These are phyloP conservation scores for Osmanthus fragrans DNA, from an alignment of 257 asterid species.

Conservation along the genomic window DNA sequence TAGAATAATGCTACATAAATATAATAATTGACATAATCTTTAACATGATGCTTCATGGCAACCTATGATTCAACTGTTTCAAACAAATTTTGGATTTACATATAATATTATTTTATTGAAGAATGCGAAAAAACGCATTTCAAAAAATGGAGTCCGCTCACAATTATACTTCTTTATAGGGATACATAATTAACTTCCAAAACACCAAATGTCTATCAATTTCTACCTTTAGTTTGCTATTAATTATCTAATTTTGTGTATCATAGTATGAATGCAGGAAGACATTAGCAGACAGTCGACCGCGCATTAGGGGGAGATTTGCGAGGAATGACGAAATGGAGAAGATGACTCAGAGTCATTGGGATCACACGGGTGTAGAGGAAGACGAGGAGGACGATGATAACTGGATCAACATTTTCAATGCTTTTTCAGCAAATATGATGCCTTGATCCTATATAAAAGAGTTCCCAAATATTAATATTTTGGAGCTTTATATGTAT, in stretches of 20 bases:
- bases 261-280: slow-evolving; percentile 88
- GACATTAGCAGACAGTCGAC: slow-evolving; percentile 85
- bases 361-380: slow-evolving; percentile 45
- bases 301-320: slow-evolving; percentile 83
- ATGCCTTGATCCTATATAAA: slow-evolving; percentile 43
- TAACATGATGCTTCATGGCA: no score
- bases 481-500: slow-evolving; percentile 33
- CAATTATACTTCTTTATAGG: neutral
- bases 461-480: slow-evolving; percentile 42
- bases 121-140: no score
- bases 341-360: slow-evolving; percentile 41
- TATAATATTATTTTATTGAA: no score
- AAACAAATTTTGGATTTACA: no score
- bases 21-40: no score
- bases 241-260: neutral
- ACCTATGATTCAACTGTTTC: no score
- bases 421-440: slow-evolving; percentile 53
- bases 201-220: no score
- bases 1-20: no score
- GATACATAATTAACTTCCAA: neutral
- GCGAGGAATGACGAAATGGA: slow-evolving; percentile 74
- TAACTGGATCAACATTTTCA: slow-evolving; percentile 70
- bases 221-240: neutral
- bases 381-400: slow-evolving; percentile 42
- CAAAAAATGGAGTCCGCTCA: neutral